Conservation (phyloP, 2,329 filamentous ascomycete genomes). For the Botryosphaeria dothidea region DNA sequence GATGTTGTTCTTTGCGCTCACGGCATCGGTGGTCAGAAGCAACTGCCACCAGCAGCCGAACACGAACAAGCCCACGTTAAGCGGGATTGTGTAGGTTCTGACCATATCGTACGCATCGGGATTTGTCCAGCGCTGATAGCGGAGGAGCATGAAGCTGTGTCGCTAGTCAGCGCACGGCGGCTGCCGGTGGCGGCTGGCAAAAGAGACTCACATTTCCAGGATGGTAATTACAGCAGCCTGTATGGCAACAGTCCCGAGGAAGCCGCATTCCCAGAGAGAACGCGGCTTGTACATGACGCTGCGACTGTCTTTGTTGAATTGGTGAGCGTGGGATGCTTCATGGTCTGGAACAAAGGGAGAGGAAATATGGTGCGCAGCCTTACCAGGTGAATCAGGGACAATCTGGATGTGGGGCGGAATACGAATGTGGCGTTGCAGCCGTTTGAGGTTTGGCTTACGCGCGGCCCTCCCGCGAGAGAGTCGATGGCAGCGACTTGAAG, state of each 20-base stretch:
- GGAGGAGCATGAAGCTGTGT: background rate
- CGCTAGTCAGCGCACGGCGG: background rate
- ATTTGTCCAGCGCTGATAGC: background rate
- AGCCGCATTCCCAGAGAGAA: background rate
- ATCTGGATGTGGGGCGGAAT: too few relatives aligned
- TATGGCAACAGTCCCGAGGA: background rate
- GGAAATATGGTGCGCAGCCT: too few relatives aligned
- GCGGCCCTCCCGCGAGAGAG: too few relatives aligned
- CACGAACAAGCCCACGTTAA: background rate
- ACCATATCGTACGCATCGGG: background rate
- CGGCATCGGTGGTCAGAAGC: conserved; percentile 26
- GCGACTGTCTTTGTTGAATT: background rate
- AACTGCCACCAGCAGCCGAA: conserved; percentile 26
- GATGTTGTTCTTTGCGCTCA: conserved; percentile 28
- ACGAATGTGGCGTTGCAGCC: too few relatives aligned
- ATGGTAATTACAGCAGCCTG: conserved; percentile 1
- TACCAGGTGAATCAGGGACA: too few relatives aligned
- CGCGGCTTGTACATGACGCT: conserved; percentile 8
- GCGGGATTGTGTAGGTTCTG: background rate
- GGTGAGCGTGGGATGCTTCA: background rate
- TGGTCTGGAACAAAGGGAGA: too few relatives aligned
- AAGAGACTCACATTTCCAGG: background rate
- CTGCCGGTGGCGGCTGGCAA: too few relatives aligned
- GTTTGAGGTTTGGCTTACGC: too few relatives aligned
- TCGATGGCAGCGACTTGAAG: too few relatives aligned